Percentiles rank a stretch among this genome's conserved stretches.
Evolutionary conservation across 2,329 filamentous ascomycete genomes (phyloP).

Genomic region (Calonectria pseudoturangicola): DNA sequence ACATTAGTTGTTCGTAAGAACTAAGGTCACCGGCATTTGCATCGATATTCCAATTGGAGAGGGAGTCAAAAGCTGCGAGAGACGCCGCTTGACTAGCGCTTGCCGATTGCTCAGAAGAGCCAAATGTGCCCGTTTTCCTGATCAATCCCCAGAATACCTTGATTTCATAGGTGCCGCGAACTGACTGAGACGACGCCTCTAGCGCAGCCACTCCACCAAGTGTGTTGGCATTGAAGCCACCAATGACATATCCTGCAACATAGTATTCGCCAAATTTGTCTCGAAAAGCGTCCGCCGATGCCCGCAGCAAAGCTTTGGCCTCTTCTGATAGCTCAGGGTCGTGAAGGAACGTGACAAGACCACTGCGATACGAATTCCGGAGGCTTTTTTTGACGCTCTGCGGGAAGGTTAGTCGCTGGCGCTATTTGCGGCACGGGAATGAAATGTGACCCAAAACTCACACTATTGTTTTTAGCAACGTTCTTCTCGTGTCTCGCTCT

Average conservation of each 20-base stretch:
- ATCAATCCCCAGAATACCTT: slow-evolving; percentile 3
- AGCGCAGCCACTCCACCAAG: slow-evolving; percentile 19
- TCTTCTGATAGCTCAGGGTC: slow-evolving; percentile 25
- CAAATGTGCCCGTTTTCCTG: slow-evolving; percentile 23
- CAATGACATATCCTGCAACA: slow-evolving; percentile 31
- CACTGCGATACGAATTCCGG: slow-evolving; percentile 9
- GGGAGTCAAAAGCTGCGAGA: slow-evolving; percentile 4
- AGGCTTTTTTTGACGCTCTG: slow-evolving; percentile 13
- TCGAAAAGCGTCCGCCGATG: slow-evolving; percentile 18
- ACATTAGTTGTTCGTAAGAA: slow-evolving; percentile 11
- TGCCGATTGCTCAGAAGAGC: not conserved
- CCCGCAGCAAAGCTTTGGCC: slow-evolving; percentile 17
- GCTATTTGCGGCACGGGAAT: slow-evolving; percentile 5
- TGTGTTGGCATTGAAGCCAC: slow-evolving; percentile 19
- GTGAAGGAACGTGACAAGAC: slow-evolving; percentile 22
- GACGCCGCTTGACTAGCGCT: slow-evolving; percentile 8
- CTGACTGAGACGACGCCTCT: slow-evolving; percentile 8
- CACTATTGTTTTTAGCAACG: slow-evolving; percentile 20
- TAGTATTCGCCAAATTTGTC: slow-evolving; percentile 31
- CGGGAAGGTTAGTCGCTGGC: not conserved
- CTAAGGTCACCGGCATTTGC: not conserved
- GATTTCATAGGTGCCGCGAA: slow-evolving; percentile 21
- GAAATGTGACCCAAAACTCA: not conserved
- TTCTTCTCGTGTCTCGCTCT: slow-evolving; percentile 7
- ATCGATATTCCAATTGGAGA: slow-evolving; percentile 22